Evolutionary conservation across 495 filamentous ascomycete species (phyloP), one percentile per base, ranked within the genome.

Genomic region (Hyaloscypha hepaticicola): DNA sequence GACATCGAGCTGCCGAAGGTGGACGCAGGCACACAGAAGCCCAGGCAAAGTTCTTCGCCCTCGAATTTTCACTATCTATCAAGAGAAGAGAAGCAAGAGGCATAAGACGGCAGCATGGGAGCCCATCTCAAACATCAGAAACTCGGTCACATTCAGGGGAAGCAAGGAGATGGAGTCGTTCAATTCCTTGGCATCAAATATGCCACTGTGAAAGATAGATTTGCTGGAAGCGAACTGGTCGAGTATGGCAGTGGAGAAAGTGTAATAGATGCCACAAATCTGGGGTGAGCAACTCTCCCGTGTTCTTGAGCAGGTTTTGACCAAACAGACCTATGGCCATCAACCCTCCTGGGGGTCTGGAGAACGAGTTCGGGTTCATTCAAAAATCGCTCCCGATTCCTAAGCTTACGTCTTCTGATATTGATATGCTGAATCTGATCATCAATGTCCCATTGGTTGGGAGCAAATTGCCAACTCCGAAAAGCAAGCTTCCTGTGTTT

Each of bases 161-260:
- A 24, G 3, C 14, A 29, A 34, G n/a, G 28, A 34, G 51, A 63
- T 33, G 31, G 28, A 27, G 61, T 57, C 21, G 50, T 26, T 7
- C 61, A 63, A 49, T 63, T 56, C 33, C 26, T 63, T 3, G 61
- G 61, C 29, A 41, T 63, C 22, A 63, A 63, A 50, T 63, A 63
- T 49, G 61, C 61, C 3, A 48, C 52, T 14, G 3, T 63, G 22
- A 48, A 63, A 26, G 34, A 57, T n/a, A 19, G 4, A 4, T 57
- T 63, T 50, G 50, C 51, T 11, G 41, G 31, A 16, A 55, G 51
- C 28, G 48, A 56, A 26, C 48, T 62, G 9, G 14, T 21, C 14
- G 31, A 55, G 16, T 38, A 53, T 14, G 24, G 22, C 8, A 29
- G 11, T 21, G 8, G 5, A 8, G 24, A 38, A 53, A n/a, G 28